Evolutionary conservation across 2,329 filamentous ascomycete species (phyloP).

Genomic region (Penicillium psychrosexuale): DNA sequence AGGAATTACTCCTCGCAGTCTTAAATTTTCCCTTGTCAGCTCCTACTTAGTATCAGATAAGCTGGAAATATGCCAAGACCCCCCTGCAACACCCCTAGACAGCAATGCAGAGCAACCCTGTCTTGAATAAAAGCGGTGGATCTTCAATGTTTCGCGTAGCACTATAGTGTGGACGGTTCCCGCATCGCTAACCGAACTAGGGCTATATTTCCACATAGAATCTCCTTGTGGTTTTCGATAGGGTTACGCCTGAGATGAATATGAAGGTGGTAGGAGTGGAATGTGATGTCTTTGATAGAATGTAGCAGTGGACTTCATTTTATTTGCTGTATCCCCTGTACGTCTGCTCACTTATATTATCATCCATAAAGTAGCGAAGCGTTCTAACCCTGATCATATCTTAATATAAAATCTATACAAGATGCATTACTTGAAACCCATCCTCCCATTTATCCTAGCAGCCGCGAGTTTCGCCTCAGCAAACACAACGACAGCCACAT

Average conservation of each 20-base stretch:
- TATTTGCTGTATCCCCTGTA: neutral
- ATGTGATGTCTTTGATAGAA: constrained; percentile 6
- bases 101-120: neutral
- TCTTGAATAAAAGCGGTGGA: neutral
- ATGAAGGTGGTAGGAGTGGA: neutral
- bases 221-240: neutral
- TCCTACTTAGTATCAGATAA: neutral
- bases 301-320: neutral
- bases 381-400: neutral
- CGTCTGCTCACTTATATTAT: no score
- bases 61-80: neutral
- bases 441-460: neutral
- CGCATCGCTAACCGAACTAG: neutral
- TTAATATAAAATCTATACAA: neutral
- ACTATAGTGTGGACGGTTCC: no score
- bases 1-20: neutral
- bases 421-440: neutral
- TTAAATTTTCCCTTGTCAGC: neutral
- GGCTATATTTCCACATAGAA: neutral
- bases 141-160: no score
- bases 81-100: neutral
- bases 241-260: neutral
- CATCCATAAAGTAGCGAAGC: neutral
- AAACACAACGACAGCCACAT: neutral
- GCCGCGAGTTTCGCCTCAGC: neutral